These are phyloP conservation scores for Cladochytrium tenue DNA, from an alignment of 371 early-diverging fungal species.

Conservation along the genomic window DNA sequence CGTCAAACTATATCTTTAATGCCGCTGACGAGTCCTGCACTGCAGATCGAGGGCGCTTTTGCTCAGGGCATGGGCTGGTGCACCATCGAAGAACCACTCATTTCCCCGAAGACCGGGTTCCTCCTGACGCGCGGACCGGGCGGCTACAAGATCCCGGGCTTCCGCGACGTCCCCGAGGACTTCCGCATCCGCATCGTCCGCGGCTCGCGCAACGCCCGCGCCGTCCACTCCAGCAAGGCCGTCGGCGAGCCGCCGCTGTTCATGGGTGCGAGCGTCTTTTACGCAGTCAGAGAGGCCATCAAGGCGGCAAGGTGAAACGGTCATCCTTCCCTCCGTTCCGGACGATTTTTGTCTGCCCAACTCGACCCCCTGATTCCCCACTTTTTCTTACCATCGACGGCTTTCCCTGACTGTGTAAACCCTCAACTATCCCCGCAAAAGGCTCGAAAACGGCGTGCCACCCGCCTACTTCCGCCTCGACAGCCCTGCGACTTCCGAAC, in stretches of 20 bases:
- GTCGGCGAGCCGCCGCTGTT: slow-evolving; percentile 84
- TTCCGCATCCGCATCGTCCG: slow-evolving; percentile 67
- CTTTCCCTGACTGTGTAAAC: not conserved
- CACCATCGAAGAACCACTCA: slow-evolving; percentile 73
- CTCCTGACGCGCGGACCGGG: slow-evolving; percentile 76
- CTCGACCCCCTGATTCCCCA: slow-evolving; percentile 16
- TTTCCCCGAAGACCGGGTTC: slow-evolving; percentile 60
- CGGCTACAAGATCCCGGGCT: slow-evolving; percentile 78
- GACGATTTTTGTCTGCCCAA: no score
- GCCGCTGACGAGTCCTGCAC: not conserved
- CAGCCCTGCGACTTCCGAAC: slow-evolving; percentile 72
- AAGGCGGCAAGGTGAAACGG: slow-evolving; percentile 53
- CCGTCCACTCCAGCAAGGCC: slow-evolving; percentile 76
- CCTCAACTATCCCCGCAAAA: no score
- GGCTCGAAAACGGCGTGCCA: slow-evolving; percentile 36
- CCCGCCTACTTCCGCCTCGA: slow-evolving; percentile 52
- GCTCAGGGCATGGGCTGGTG: slow-evolving; percentile 75
- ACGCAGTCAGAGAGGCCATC: slow-evolving; percentile 74
- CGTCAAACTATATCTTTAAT: no score
- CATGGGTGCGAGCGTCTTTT: slow-evolving; percentile 70
- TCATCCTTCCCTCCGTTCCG: no score
- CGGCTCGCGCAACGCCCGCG: slow-evolving; percentile 59
- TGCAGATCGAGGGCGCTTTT: slow-evolving; percentile 76
- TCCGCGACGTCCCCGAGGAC: slow-evolving; percentile 74
- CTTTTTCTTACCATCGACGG: slow-evolving; percentile 1